Conservation (phyloP, 1,284 basidiomycete species). For the Irpex lacteus region DNA sequence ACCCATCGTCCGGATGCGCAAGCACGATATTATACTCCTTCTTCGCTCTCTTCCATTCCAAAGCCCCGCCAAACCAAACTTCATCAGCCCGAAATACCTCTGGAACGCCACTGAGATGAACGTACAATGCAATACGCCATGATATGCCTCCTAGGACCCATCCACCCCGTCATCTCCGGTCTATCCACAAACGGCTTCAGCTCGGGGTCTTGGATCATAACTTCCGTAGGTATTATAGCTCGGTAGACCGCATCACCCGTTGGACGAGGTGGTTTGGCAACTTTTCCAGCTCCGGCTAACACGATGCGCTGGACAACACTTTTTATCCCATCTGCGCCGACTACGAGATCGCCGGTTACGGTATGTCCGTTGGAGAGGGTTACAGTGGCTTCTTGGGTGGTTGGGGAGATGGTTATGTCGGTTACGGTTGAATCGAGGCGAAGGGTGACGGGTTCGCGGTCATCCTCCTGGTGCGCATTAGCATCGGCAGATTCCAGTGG, state of each 20-base stretch:
- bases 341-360: conserved; percentile 38
- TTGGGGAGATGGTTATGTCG: conserved; percentile 32
- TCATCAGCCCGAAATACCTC: no score
- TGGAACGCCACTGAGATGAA: neutral
- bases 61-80: no score
- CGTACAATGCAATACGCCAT: conserved; percentile 42
- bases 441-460: conserved; percentile 39
- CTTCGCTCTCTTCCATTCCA: conserved; percentile 30
- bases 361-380: conserved; percentile 18
- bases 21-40: conserved; percentile 42
- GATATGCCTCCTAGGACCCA: conserved; percentile 40
- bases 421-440: conserved; percentile 43
- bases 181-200: conserved; percentile 36
- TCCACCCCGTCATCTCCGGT: conserved; percentile 42
- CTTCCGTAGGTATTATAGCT: conserved; percentile 42
- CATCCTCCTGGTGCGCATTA: conserved; percentile 21
- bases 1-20: conserved; percentile 41
- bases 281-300: conserved; percentile 18
- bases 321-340: conserved; percentile 46
- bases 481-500: neutral
- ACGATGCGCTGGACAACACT: conserved; percentile 50
- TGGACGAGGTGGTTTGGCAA: conserved; percentile 31
- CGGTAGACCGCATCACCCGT: conserved; percentile 55
- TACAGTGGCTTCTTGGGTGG: conserved; percentile 5
- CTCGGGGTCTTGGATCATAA: conserved; percentile 48